phyloP scores from a whole-genome alignment of 805 yeast genomes.

The Nakazawaea anatomiae region DNA sequence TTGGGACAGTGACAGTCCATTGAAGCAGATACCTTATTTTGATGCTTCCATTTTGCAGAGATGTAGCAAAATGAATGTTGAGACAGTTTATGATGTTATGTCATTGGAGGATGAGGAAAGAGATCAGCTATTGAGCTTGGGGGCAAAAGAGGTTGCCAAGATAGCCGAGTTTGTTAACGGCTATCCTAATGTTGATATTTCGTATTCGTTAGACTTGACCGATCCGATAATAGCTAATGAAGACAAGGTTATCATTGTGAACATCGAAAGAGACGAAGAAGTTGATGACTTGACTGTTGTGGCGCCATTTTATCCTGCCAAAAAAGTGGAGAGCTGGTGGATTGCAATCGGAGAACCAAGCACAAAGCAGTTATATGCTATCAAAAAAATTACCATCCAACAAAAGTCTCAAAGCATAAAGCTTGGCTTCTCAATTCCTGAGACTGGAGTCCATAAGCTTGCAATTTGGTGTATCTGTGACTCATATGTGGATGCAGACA shows the following conservation, averaged over 20 bases:
- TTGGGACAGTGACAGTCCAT: constrained; percentile 75
- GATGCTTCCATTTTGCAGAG: constrained; percentile 43
- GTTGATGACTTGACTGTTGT: constrained; percentile 55
- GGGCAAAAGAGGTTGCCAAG: constrained; percentile 41
- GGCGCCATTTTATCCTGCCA: constrained; percentile 52
- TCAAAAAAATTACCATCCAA: constrained; percentile 55
- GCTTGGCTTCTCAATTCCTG: constrained; percentile 53
- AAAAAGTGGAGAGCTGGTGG: constrained; percentile 81
- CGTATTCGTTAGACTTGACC: constrained; percentile 41
- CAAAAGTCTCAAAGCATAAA: constrained; percentile 47
- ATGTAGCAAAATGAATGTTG: constrained; percentile 51
- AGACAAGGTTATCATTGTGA: constrained; percentile 40
- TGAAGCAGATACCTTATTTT: constrained; percentile 78
- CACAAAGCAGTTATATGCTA: constrained; percentile 60
- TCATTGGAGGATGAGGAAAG: constrained; percentile 61
- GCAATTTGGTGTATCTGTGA: constrained; percentile 87
- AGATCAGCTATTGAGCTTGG: constrained; percentile 49
- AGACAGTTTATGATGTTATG: constrained; percentile 76
- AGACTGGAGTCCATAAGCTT: constrained; percentile 54
- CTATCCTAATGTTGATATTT: constrained; percentile 79
- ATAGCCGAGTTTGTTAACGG: constrained; percentile 87
- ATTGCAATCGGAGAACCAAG: constrained; percentile 67
- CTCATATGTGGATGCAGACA: constrained; percentile 88
- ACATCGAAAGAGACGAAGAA: constrained; percentile 69
- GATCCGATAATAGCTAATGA: constrained; percentile 41